Conservation (phyloP, 768 basidiomycete species). For the Mycena vitilis region DNA sequence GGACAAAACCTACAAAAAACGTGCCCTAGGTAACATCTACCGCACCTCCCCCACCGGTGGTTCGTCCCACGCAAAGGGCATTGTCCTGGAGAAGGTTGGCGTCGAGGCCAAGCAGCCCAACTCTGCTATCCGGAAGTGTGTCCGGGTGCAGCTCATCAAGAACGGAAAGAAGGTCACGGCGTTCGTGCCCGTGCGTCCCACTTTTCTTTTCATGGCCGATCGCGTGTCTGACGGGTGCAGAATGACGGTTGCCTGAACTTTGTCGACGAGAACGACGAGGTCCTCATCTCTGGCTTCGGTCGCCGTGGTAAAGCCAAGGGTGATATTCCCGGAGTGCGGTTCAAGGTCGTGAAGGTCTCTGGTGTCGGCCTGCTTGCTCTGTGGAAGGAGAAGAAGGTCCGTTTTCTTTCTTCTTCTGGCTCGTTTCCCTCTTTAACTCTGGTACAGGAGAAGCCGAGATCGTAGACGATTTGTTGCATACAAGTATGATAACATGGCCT, state of each 20-base stretch:
- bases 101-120: conserved; percentile 99
- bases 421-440: conserved; percentile 8
- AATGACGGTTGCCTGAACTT: conserved; percentile 98
- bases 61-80: conserved; percentile 99
- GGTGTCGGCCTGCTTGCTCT: conserved; percentile 98
- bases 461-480: conserved; percentile 47
- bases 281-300: conserved; percentile 99
- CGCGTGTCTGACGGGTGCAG: conserved; percentile 49
- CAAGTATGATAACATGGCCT: conserved; percentile 29
- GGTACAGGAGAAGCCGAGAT: conserved; percentile 79
- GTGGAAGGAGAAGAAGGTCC: conserved; percentile 99
- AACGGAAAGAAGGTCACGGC: conserved; percentile 99
- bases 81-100: conserved; percentile 99
- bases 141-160: conserved; percentile 99
- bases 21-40: conserved; percentile 99
- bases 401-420: neutral
- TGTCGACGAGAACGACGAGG: conserved; percentile 99
- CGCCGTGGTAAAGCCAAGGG: conserved; percentile 99
- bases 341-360: conserved; percentile 99
- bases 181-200: conserved; percentile 90
- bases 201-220: conserved; percentile 15
- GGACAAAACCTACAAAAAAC: conserved; percentile 99
- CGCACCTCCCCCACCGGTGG: conserved; percentile 99
- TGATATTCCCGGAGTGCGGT: conserved; percentile 99
- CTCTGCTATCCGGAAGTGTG: conserved; percentile 99